These are phyloP conservation scores for Blastobotrys elegans DNA, from an alignment of 1,139 yeast species.

Conservation along the genomic window DNA sequence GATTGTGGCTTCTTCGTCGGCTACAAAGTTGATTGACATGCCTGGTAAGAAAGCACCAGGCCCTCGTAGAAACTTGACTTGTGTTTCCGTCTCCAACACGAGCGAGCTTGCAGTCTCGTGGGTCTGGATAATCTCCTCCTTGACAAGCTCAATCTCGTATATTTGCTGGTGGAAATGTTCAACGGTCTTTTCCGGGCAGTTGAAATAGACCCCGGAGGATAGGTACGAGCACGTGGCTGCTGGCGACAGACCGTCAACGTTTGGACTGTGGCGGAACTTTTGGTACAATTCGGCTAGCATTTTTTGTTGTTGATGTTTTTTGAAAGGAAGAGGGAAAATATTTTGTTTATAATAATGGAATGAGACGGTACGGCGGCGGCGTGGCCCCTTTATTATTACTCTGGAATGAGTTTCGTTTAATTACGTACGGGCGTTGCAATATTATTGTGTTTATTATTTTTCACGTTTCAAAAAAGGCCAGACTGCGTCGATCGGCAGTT, in stretches of 20 bases:
- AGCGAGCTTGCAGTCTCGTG: conserved; percentile 21
- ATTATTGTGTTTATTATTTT: too few species aligned
- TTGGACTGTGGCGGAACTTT: conserved; percentile 20
- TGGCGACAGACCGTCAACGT: conserved; percentile 14
- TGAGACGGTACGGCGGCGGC: too few species aligned
- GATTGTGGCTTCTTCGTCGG: conserved; percentile 26
- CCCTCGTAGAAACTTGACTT: conserved; percentile 27
- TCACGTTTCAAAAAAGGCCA: too few species aligned
- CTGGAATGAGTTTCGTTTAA: too few species aligned
- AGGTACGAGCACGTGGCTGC: conserved; percentile 23
- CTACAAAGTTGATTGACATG: conserved; percentile 27
- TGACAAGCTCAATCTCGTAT: conserved; percentile 19
- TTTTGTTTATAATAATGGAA: too few species aligned
- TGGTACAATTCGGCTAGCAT: conserved; percentile 13
- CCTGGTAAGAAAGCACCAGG: conserved; percentile 29
- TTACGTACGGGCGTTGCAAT: too few species aligned
- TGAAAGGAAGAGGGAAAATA: too few species aligned
- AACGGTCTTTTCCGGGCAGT: conserved; percentile 20
- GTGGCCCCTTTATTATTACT: too few species aligned
- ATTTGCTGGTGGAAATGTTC: conserved; percentile 20
- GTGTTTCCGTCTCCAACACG: conserved; percentile 26
- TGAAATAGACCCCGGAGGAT: conserved; percentile 22
- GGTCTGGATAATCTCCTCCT: conserved; percentile 20
- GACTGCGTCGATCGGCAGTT: too few species aligned
- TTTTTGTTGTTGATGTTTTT: not conserved